These are phyloP conservation scores for Inga oerstediana DNA, from an alignment of 306 rosid genomes.

Conservation along the genomic window DNA sequence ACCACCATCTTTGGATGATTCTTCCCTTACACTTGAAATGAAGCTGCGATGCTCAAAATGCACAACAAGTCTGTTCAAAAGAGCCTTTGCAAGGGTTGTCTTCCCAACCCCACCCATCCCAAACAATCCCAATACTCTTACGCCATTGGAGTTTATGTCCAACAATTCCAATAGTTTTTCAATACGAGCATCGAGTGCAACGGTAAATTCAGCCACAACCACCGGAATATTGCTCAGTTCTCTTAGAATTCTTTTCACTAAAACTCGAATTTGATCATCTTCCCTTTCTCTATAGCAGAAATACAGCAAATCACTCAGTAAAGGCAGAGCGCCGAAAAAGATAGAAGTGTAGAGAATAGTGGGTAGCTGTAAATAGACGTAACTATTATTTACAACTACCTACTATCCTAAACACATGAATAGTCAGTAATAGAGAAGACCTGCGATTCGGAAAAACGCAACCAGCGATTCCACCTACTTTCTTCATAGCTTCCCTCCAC, in stretches of 20 bases:
- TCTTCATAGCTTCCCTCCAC: slow-evolving; percentile 49
- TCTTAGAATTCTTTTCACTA: slow-evolving; percentile 35
- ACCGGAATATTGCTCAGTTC: slow-evolving; percentile 42
- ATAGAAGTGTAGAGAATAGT: neutral
- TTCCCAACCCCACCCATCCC: slow-evolving; percentile 79
- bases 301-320: neutral
- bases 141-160: slow-evolving; percentile 43
- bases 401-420: neutral
- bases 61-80: slow-evolving; percentile 48
- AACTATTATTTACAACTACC: neutral
- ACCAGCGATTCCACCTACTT: slow-evolving; percentile 46
- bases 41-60: slow-evolving; percentile 49
- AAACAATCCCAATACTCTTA: slow-evolving; percentile 46
- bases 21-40: slow-evolving; percentile 53
- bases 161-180: slow-evolving; percentile 26
- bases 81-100: slow-evolving; percentile 69
- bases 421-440: neutral
- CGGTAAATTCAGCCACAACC: slow-evolving; percentile 44
- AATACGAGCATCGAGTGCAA: slow-evolving; percentile 55
- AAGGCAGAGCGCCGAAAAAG: neutral
- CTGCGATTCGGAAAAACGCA: slow-evolving; percentile 18
- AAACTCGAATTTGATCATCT: slow-evolving; percentile 2
- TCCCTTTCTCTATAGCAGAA: slow-evolving; percentile 23
- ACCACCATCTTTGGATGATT: slow-evolving; percentile 40
- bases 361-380: neutral